Evolutionary conservation across 2,329 filamentous ascomycete species (phyloP).

Genomic region (Trichoderma brevicompactum): DNA sequence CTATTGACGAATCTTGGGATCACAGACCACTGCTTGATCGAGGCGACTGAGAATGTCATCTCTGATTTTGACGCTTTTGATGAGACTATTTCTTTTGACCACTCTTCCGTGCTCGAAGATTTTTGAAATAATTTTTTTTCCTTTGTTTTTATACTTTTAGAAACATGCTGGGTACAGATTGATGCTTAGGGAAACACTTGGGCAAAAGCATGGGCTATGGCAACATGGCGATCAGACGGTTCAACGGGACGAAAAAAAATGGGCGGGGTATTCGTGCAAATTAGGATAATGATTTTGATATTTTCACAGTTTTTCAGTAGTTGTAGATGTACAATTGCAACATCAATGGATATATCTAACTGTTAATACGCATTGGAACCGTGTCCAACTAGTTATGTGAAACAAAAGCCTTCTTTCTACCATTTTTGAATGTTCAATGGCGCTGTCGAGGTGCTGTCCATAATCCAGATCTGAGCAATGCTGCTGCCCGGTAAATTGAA

Average conservation of each 20-base stretch:
- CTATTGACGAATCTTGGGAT: conserved; percentile 44
- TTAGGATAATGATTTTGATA: not conserved
- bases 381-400: no score
- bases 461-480: not conserved
- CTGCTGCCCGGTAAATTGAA: conserved; percentile 9
- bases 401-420: no score
- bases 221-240: conserved; percentile 10
- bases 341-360: no score
- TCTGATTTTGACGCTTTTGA: not conserved
- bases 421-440: no score
- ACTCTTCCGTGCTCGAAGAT: not conserved
- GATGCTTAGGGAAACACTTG: not conserved
- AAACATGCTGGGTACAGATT: not conserved
- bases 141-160: not conserved
- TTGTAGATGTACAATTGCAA: not conserved
- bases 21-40: conserved; percentile 46
- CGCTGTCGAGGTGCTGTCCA: no score
- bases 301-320: not conserved
- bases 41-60: conserved; percentile 31
- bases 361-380: no score
- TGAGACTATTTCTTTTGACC: not conserved
- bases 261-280: conserved; percentile 1
- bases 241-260: conserved; percentile 14
- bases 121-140: not conserved
- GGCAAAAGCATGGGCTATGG: conserved; percentile 4